Percentiles rank a stretch among this genome's conserved stretches.
These are phyloP conservation scores for Phytopythium aichiense DNA, from an alignment of 352 stramenopile genomes.

Conservation along the genomic window DNA sequence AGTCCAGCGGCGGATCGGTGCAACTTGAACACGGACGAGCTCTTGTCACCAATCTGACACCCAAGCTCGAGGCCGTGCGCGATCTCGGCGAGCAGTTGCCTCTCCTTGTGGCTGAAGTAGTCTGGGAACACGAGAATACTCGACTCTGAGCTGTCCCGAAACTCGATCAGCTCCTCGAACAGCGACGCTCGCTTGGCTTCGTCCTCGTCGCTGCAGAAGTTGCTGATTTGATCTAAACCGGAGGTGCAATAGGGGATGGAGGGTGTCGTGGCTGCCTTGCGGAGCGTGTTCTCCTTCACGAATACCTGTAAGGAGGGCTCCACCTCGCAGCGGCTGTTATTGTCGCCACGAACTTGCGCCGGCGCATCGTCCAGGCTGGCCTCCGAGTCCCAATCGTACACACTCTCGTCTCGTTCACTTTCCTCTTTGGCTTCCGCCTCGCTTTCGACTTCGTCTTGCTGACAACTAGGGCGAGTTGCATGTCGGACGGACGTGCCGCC, in stretches of 20 bases:
- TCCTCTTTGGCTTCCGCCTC: background rate
- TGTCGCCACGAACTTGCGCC: background rate
- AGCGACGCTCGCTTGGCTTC: conserved; percentile 33
- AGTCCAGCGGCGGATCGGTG: conserved; percentile 9
- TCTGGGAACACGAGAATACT: conserved; percentile 66
- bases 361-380: background rate
- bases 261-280: conserved; percentile 1
- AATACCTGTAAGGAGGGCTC: rapidly evolving
- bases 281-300: conserved; percentile 1
- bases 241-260: conserved; percentile 1
- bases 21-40: conserved; percentile 57
- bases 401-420: conserved; percentile 2
- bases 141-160: conserved; percentile 33
- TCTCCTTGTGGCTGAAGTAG: conserved; percentile 57
- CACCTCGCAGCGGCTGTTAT: background rate
- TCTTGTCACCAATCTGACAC: conserved; percentile 62
- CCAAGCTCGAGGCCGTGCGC: conserved; percentile 48
- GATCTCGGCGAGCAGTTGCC: conserved; percentile 43
- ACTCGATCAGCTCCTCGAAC: conserved; percentile 60
- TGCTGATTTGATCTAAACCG: background rate
- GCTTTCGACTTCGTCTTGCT: background rate
- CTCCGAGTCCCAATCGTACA: conserved; percentile 5
- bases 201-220: background rate
- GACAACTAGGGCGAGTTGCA: background rate
- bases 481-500: background rate